Evolutionary conservation across 1,284 basidiomycete genomes (phyloP).

Genomic region (Pterulicium gracile): DNA sequence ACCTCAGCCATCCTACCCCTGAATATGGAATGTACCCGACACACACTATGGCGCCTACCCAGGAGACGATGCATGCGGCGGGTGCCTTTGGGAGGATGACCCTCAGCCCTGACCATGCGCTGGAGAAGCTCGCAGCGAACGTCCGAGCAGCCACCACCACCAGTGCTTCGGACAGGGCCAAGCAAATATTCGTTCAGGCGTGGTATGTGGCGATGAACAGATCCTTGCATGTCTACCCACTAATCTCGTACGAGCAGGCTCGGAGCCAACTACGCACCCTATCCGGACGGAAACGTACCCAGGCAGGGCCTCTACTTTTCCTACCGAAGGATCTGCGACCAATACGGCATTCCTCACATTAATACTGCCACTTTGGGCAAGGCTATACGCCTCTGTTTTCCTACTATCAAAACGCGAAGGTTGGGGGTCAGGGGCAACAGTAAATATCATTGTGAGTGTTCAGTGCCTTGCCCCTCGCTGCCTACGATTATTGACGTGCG

Average conservation of each 20-base stretch:
- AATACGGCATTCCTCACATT: slow-evolving; percentile 84
- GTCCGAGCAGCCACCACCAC: slow-evolving; percentile 81
- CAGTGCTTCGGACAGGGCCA: slow-evolving; percentile 77
- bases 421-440: slow-evolving; percentile 86
- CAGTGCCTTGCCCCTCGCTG: slow-evolving; percentile 23
- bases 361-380: slow-evolving; percentile 92
- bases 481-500: slow-evolving; percentile 11
- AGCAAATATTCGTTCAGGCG: slow-evolving; percentile 84
- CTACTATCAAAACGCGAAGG: slow-evolving; percentile 87
- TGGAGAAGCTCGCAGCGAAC: slow-evolving; percentile 79
- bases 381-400: slow-evolving; percentile 85
- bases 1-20: slow-evolving; percentile 39
- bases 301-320: slow-evolving; percentile 86
- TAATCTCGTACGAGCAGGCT: slow-evolving; percentile 39
- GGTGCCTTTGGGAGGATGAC: slow-evolving; percentile 67
- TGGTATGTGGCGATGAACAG: slow-evolving; percentile 39
- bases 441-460: slow-evolving; percentile 78
- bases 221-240: slow-evolving; percentile 14
- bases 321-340: slow-evolving; percentile 82
- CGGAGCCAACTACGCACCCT: slow-evolving; percentile 80
- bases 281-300: slow-evolving; percentile 82
- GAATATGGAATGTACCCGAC: slow-evolving; percentile 36
- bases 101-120: slow-evolving; percentile 59
- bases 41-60: slow-evolving; percentile 41
- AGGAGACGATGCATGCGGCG: slow-evolving; percentile 53